Evolutionary conservation across 352 stramenopile species (phyloP).

Genomic region (Globisporangium recalcitrans): DNA sequence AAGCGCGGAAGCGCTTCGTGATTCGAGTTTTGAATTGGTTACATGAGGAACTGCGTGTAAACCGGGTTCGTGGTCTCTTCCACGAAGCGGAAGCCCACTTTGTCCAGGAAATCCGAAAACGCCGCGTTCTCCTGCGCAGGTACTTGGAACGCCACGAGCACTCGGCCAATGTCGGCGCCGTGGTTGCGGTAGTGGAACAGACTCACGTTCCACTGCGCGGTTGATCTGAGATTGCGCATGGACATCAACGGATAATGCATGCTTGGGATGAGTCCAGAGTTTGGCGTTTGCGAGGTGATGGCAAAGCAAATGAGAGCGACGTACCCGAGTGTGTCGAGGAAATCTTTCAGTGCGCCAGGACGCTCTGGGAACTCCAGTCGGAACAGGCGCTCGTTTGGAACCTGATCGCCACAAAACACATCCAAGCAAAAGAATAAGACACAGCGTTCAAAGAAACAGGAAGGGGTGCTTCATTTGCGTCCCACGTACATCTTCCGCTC

Average conservation of each 20-base stretch:
- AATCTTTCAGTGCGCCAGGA: slow-evolving; percentile 88
- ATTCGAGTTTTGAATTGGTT: slow-evolving; percentile 21
- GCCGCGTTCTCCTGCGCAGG: slow-evolving; percentile 39
- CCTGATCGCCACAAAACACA: slow-evolving; percentile 19
- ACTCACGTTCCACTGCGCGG: slow-evolving; percentile 93
- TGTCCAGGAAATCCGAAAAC: slow-evolving; percentile 59
- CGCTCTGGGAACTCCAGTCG: slow-evolving; percentile 95
- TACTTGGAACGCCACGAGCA: slow-evolving; percentile 96
- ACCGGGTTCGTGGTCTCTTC: slow-evolving; percentile 84
- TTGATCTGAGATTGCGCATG: not conserved
- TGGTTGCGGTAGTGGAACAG: slow-evolving; percentile 99
- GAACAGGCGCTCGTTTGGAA: slow-evolving; percentile 93
- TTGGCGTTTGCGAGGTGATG: not conserved
- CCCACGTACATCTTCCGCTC: slow-evolving; percentile 53
- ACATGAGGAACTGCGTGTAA: slow-evolving; percentile 78
- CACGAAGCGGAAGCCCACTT: slow-evolving; percentile 72
- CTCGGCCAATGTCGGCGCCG: slow-evolving; percentile 95
- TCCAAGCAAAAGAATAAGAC: not conserved
- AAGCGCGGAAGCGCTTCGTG: no score
- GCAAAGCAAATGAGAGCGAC: not conserved
- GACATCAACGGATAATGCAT: not conserved
- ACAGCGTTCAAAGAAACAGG: not conserved
- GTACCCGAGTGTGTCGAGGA: slow-evolving; percentile 86
- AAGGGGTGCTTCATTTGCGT: not conserved
- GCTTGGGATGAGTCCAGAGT: not conserved